Conservation (phyloP, 2,329 filamentous ascomycete species). For the Colletotrichum cuscutae region DNA sequence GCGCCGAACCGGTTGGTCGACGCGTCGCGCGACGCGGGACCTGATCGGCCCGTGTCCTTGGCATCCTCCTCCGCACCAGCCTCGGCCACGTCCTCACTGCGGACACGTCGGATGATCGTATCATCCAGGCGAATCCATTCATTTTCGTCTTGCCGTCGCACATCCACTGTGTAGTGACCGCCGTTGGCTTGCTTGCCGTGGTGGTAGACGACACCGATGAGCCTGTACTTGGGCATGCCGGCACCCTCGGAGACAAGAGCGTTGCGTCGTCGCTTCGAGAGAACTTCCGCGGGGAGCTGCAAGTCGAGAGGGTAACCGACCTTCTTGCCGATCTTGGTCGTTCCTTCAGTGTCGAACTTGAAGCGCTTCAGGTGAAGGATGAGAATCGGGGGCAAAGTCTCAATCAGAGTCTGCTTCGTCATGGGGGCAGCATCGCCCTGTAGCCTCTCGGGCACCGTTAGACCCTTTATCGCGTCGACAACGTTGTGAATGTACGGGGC, state of each 20-base stretch:
- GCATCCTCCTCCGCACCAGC: constrained; percentile 83
- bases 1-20: constrained; percentile 80
- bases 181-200: constrained; percentile 97
- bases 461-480: constrained; percentile 84
- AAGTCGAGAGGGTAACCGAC: constrained; percentile 94
- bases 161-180: constrained; percentile 98
- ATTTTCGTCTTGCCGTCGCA: constrained; percentile 90
- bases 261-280: constrained; percentile 80
- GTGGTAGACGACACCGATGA: constrained; percentile 94
- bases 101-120: constrained; percentile 86
- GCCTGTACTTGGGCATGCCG: constrained; percentile 83
- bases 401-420: constrained; percentile 95
- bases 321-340: constrained; percentile 99
- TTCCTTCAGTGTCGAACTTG: constrained; percentile 90
- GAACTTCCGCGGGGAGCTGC: constrained; percentile 90
- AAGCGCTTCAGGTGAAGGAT: constrained; percentile 98
- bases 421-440: constrained; percentile 80
- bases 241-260: constrained; percentile 70
- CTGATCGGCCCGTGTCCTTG: constrained; percentile 75
- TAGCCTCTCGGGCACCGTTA: constrained; percentile 86
- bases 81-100: constrained; percentile 89
- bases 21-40: constrained; percentile 47
- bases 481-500: constrained; percentile 89
- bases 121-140: constrained; percentile 98
- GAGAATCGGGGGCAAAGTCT: constrained; percentile 88